These are phyloP conservation scores for Aspergillus chevalieri DNA, from an alignment of 2,329 filamentous ascomycete species.

Conservation along the genomic window DNA sequence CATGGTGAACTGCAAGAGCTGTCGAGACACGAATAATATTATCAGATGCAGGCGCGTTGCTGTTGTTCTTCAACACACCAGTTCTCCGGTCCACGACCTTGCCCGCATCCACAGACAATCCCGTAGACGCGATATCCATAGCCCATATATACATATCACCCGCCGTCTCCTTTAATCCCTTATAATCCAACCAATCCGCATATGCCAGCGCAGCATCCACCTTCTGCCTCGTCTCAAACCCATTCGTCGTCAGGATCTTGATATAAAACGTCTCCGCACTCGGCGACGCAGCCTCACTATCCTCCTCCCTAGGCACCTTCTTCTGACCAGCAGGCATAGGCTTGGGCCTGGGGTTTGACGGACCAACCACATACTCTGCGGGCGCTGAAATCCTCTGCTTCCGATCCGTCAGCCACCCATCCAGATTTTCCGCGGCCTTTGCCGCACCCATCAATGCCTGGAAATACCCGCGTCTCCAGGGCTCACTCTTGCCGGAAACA, in stretches of 20 bases:
- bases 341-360: conserved; percentile 73
- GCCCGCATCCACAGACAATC: conserved; percentile 40
- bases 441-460: conserved; percentile 73
- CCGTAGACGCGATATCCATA: conserved; percentile 64
- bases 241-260: conserved; percentile 71
- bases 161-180: conserved; percentile 59
- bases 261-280: conserved; percentile 72
- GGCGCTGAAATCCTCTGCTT: conserved; percentile 63
- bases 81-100: conserved; percentile 57
- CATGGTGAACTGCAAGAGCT: conserved; percentile 70
- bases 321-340: conserved; percentile 61
- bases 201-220: conserved; percentile 77
- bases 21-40: conserved; percentile 74
- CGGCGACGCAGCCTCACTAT: conserved; percentile 65
- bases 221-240: conserved; percentile 71
- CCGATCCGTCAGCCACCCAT: conserved; percentile 69
- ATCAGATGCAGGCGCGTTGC: conserved; percentile 52
- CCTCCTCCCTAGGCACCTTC: conserved; percentile 62
- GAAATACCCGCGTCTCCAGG: conserved; percentile 82
- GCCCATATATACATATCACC: conserved; percentile 69
- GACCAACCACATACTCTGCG: conserved; percentile 67
- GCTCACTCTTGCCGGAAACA: conserved; percentile 67
- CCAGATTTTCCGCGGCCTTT: conserved; percentile 70
- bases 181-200: conserved; percentile 78
- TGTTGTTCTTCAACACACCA: conserved; percentile 57